Conservation (phyloP, 2,329 filamentous ascomycete species). For the Talaromyces atroroseus region DNA sequence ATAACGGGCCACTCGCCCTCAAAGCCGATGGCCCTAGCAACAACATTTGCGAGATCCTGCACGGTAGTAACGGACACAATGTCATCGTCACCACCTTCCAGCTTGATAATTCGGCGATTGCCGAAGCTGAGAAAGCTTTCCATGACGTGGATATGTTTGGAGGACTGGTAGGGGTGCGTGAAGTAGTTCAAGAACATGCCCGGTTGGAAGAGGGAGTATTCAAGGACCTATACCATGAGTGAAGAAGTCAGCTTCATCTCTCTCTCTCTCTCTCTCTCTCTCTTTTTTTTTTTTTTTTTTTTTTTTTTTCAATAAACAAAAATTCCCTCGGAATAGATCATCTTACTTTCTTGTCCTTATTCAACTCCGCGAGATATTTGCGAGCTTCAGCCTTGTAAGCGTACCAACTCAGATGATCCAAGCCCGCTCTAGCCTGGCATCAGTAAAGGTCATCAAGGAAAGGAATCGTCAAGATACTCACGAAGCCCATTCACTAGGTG, state of each 20-base stretch:
- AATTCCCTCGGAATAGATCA: neutral
- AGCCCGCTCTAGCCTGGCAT: slow-evolving; percentile 20
- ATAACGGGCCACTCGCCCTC: slow-evolving; percentile 38
- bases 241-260: neutral
- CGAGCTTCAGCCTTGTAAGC: slow-evolving; percentile 47
- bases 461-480: slow-evolving; percentile 12
- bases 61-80: slow-evolving; percentile 30
- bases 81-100: slow-evolving; percentile 27
- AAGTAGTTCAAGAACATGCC: slow-evolving; percentile 54
- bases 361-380: slow-evolving; percentile 49
- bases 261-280: no score
- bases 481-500: slow-evolving; percentile 34
- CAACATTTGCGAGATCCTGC: slow-evolving; percentile 32
- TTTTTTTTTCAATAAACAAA: neutral
- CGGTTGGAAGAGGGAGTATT: slow-evolving; percentile 54
- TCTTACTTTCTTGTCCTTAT: slow-evolving; percentile 41
- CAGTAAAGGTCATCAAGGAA: neutral
- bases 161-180: slow-evolving; percentile 45
- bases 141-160: slow-evolving; percentile 38
- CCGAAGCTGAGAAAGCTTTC: slow-evolving; percentile 32
- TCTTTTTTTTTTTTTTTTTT: no score
- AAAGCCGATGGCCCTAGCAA: slow-evolving; percentile 35
- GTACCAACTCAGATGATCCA: slow-evolving; percentile 45
- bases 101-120: slow-evolving; percentile 26
- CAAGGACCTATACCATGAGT: slow-evolving; percentile 42